Conservation (phyloP, 179 eudicot genomes). For the Sideroxylon spinosum region DNA sequence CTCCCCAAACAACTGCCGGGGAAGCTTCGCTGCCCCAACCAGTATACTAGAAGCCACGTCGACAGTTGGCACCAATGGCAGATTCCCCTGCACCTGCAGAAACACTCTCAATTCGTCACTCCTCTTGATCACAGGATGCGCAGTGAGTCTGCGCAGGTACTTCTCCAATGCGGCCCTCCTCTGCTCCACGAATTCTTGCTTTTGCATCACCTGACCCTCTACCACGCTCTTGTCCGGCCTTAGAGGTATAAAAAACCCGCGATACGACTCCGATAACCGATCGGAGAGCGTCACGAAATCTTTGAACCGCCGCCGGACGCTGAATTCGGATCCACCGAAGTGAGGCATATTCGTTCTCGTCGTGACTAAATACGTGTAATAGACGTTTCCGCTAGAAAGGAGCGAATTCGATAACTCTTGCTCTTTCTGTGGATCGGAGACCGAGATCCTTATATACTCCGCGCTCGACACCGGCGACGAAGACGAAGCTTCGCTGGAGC, state of each 20-base stretch:
- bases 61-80: conserved; percentile 54
- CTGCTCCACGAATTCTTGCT: conserved; percentile 84
- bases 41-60: conserved; percentile 83
- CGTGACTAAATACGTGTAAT: conserved; percentile 61
- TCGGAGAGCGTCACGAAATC: conserved; percentile 82
- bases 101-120: conserved; percentile 79
- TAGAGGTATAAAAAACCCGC: conserved; percentile 76
- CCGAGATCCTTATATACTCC: conserved; percentile 54
- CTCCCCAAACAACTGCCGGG: conserved; percentile 72
- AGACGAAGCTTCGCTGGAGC: conserved; percentile 18
- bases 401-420: conserved; percentile 56
- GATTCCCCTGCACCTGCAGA: conserved; percentile 60
- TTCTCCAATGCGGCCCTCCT: conserved; percentile 72
- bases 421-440: conserved; percentile 78
- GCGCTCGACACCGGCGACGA: conserved; percentile 22
- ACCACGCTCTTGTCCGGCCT: conserved; percentile 93
- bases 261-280: conserved; percentile 58
- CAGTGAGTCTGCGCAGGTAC: conserved; percentile 62
- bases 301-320: conserved; percentile 75
- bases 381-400: conserved; percentile 60
- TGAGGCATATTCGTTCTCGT: conserved; percentile 67
- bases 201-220: conserved; percentile 90
- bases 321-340: conserved; percentile 63
- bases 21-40: conserved; percentile 75
- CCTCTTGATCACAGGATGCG: conserved; percentile 64